Evolutionary conservation across 2,329 filamentous ascomycete genomes (phyloP), one percentile per base, ranked within the genome.

Genomic region (Apiospora rasikravindrae): DNA sequence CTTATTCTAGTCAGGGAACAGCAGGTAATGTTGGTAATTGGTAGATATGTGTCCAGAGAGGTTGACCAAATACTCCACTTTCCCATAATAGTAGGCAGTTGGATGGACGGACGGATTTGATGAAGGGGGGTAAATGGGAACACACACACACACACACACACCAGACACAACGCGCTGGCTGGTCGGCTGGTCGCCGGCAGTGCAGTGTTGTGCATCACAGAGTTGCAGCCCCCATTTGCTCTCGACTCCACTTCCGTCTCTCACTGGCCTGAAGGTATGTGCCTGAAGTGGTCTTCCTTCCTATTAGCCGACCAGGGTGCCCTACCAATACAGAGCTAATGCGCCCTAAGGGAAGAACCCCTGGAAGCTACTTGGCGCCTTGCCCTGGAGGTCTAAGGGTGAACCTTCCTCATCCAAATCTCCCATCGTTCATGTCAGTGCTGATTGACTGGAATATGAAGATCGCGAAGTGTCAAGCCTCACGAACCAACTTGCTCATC

Each of bases 251-350:
- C 57, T 64, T 33, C 29, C 22, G 16, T 40, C 33, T 64, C 33
- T 64, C 29, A 22, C 57, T 64, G 57, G 57, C 57, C 57, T 64
- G 57, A 57, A 26, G 26, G 29, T 11, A 61, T 37, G 53, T 61
- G 53, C 53, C 53, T 61, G 53, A 61, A 61, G 26, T 61, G 53
- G 29, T 37, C 53, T 61, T 40, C 57, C 33, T n/a, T 64, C 33
- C 57, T 64, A 64, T 64, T 64, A 64, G 57, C 57, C 57, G 57
- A 64, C 57, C 57, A 40, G 57, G 57, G 57, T 64, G 57, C 57
- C 57, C 14, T 40, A n/a, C n/a, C n/a, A n/a, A n/a, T n/a, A 64
- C 57, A 40, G 57, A n/a, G 37, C 57, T 64, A 64, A 64, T 64
- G 57, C 57, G 33, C n/a, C 22, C 57, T 64, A 64, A 64, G 57